Percentiles rank a stretch among this genome's conserved stretches.
Evolutionary conservation across 768 basidiomycete genomes (phyloP).

Genomic region (Lyophyllum shimeji): DNA sequence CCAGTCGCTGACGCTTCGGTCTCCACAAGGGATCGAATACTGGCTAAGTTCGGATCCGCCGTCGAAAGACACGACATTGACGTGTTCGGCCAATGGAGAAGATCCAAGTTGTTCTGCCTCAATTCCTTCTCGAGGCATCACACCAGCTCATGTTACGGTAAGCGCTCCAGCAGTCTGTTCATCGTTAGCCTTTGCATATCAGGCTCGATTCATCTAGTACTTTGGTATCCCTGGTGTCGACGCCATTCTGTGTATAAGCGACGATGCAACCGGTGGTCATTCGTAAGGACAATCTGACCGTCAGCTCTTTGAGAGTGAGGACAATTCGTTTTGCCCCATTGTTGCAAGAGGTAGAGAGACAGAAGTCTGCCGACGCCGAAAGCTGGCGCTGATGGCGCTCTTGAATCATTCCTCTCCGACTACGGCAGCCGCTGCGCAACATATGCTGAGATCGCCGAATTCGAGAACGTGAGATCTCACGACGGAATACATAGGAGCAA

Average conservation of each 20-base stretch:
- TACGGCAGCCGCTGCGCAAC: no score
- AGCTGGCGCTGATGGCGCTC: no score
- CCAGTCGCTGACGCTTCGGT: neutral
- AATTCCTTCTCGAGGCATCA: conserved; percentile 45
- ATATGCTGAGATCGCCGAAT: no score
- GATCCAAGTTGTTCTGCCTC: conserved; percentile 49
- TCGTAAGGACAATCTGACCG: neutral
- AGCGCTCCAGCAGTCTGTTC: neutral
- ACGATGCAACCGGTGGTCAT: neutral
- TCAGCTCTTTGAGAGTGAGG: neutral
- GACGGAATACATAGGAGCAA: no score
- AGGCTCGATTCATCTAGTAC: conserved; percentile 26
- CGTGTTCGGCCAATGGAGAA: conserved; percentile 46
- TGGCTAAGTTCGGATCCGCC: conserved; percentile 47
- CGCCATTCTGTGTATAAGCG: conserved; percentile 38
- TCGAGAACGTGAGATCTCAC: no score
- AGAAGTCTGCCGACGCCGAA: no score
- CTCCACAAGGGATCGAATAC: conserved; percentile 43
- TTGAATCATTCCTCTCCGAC: no score
- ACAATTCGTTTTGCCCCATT: no score
- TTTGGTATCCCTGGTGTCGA: conserved; percentile 37
- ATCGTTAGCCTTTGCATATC: neutral
- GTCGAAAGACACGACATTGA: conserved; percentile 36
- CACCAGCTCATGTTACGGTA: conserved; percentile 46
- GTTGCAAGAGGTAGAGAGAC: no score